These are phyloP conservation scores for Podospora appendiculata DNA, from an alignment of 495 filamentous ascomycete species.

Conservation along the genomic window DNA sequence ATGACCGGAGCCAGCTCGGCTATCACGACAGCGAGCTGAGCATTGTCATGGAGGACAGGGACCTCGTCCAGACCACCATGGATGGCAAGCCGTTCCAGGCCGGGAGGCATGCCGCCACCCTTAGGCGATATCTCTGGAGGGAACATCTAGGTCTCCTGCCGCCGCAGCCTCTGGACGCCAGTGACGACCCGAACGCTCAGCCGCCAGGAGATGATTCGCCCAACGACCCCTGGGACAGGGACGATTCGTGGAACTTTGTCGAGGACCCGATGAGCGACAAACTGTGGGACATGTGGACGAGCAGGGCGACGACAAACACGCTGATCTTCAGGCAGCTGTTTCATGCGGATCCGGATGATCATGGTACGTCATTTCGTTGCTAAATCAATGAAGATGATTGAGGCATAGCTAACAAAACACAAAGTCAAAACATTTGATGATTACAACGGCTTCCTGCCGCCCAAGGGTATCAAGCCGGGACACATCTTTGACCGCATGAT, in stretches of 20 bases:
- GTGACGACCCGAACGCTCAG: constrained; percentile 69
- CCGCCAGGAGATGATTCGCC: constrained; percentile 62
- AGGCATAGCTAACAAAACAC: not conserved
- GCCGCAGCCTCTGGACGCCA: constrained; percentile 63
- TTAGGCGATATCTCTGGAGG: constrained; percentile 82
- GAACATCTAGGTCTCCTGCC: constrained; percentile 84
- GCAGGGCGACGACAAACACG: constrained; percentile 69
- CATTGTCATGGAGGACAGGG: constrained; percentile 84
- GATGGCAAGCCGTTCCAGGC: constrained; percentile 68
- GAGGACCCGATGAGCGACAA: constrained; percentile 72
- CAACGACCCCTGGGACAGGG: constrained; percentile 57
- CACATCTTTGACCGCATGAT: constrained; percentile 77
- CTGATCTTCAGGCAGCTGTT: constrained; percentile 81
- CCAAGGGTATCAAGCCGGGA: constrained; percentile 63
- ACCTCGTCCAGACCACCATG: constrained; percentile 67
- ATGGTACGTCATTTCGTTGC: constrained; percentile 38
- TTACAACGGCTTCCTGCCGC: constrained; percentile 70
- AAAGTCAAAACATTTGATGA: constrained; percentile 78
- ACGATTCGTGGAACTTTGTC: constrained; percentile 66
- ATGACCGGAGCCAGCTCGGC: constrained; percentile 87
- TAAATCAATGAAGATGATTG: not conserved
- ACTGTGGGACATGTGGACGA: constrained; percentile 81
- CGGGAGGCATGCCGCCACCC: constrained; percentile 66
- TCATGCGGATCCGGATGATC: constrained; percentile 86
- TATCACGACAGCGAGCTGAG: constrained; percentile 88